Evolutionary conservation across 2,329 filamentous ascomycete species (phyloP).

Genomic region (Epichloe coenophiala): DNA sequence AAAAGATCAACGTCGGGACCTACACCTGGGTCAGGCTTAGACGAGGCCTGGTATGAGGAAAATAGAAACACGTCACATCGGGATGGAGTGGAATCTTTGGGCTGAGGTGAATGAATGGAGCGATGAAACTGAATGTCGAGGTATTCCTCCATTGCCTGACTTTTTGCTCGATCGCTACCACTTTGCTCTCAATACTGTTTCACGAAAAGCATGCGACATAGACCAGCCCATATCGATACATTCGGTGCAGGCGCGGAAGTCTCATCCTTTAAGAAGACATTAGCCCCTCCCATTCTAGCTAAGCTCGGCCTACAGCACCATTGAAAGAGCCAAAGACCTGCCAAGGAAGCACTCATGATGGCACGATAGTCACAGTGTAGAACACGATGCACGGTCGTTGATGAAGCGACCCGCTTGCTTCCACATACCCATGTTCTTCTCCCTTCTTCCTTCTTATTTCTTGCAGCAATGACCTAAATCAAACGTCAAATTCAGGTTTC

Average conservation of each 20-base stretch:
- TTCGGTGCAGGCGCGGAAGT: neutral
- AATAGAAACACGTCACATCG: neutral
- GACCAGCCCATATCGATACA: neutral
- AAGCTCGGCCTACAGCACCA: no score
- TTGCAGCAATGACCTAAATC: no score
- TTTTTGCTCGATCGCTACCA: neutral
- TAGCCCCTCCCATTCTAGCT: no score
- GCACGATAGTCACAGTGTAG: conserved; percentile 5
- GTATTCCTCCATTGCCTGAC: neutral
- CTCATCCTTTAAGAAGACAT: no score
- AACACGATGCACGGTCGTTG: no score
- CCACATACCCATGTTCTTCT: no score
- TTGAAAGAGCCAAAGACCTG: conserved; percentile 7
- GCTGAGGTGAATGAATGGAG: conserved; percentile 2
- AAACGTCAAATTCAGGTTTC: no score
- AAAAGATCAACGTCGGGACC: conserved; percentile 10
- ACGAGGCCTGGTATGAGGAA: conserved; percentile 24
- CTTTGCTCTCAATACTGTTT: neutral
- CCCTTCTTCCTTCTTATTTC: no score
- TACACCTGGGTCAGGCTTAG: conserved; percentile 8
- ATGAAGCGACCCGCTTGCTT: no score
- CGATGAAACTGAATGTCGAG: neutral
- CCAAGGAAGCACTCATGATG: conserved; percentile 11
- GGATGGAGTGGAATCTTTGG: conserved; percentile 3
- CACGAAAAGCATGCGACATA: neutral